Conservation (phyloP, 2,329 filamentous ascomycete genomes). For the Cytospora mali region DNA sequence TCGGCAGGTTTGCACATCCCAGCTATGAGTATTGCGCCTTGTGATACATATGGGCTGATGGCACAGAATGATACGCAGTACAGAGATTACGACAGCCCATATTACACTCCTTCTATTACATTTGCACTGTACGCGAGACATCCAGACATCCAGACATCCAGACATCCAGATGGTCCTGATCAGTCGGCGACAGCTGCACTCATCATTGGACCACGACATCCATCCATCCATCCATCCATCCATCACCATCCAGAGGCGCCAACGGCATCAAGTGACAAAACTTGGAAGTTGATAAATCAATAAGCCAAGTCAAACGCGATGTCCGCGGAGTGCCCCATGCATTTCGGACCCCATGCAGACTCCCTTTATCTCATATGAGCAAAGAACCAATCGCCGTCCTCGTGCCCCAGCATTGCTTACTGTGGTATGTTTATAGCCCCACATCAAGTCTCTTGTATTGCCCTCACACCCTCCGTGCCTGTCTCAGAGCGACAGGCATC, state of each 20-base stretch:
- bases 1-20: conserved; percentile 6
- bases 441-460: conserved; percentile 16
- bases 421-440: conserved; percentile 4
- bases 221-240: conserved; percentile 18
- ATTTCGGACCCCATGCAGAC: conserved; percentile 4
- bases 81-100: conserved; percentile 10
- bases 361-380: conserved; percentile 4
- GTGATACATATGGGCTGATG: conserved; percentile 19
- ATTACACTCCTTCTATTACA: conserved; percentile 6
- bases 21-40: not conserved
- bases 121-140: conserved; percentile 11
- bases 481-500: conserved; percentile 20
- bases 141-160: no score
- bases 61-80: conserved; percentile 17
- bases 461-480: conserved; percentile 21
- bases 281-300: not conserved
- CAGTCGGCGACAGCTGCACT: conserved; percentile 20
- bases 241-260: conserved; percentile 8
- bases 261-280: conserved; percentile 16
- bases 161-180: conserved; percentile 13
- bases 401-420: not conserved
- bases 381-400: conserved; percentile 12
- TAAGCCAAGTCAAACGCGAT: conserved; percentile 9
- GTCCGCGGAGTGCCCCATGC: not conserved
- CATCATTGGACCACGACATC: conserved; percentile 26